Conservation (phyloP, 768 basidiomycete genomes). For the Boletus edulis region DNA sequence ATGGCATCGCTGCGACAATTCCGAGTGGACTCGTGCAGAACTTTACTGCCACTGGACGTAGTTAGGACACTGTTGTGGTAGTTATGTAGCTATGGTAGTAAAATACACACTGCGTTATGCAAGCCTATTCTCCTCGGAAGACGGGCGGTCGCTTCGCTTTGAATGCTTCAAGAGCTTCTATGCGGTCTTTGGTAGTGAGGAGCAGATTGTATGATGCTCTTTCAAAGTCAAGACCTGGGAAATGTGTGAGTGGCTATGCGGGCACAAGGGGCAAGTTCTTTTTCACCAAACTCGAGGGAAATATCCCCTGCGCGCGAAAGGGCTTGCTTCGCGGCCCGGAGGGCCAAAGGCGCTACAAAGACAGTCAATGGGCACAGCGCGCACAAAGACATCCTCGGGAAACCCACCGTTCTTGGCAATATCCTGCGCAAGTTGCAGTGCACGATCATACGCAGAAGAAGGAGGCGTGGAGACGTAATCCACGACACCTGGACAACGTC, state of each 20-base stretch:
- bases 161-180: slow-evolving; percentile 85
- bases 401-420: slow-evolving; percentile 64
- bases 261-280: neutral
- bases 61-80: slow-evolving; percentile 32
- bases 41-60: slow-evolving; percentile 47
- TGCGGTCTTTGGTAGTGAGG: slow-evolving; percentile 68
- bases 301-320: slow-evolving; percentile 80
- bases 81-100: neutral
- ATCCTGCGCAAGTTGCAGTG: slow-evolving; percentile 64
- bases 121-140: slow-evolving; percentile 72
- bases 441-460: slow-evolving; percentile 62
- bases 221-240: slow-evolving; percentile 86
- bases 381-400: neutral
- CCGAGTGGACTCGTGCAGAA: slow-evolving; percentile 55
- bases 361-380: neutral
- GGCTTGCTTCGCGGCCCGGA: slow-evolving; percentile 85
- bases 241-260: neutral
- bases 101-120: slow-evolving; percentile 1
- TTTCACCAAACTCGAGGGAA: slow-evolving; percentile 67
- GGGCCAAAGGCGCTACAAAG: slow-evolving; percentile 71
- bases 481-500: slow-evolving; percentile 59
- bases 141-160: slow-evolving; percentile 75
- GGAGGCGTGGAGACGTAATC: slow-evolving; percentile 72
- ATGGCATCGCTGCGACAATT: slow-evolving; percentile 58
- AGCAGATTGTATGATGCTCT: slow-evolving; percentile 81